Conservation (phyloP, 208 protist genomes). For the Crithidia expoeki region DNA sequence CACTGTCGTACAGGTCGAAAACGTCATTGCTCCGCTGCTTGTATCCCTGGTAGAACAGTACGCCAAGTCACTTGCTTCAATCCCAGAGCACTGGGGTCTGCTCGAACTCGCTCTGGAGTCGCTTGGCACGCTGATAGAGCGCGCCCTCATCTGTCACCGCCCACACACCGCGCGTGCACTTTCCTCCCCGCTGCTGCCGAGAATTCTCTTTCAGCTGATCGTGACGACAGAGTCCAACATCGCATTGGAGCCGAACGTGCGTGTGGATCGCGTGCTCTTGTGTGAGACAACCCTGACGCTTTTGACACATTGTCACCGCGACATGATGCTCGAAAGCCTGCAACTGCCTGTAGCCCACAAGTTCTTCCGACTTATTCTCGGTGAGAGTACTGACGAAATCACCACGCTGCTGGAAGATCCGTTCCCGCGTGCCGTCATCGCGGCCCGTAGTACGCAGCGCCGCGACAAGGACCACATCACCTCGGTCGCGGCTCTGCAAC, state of each 20-base stretch:
- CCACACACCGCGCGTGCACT: slow-evolving; percentile 59
- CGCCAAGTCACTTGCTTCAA: slow-evolving; percentile 38
- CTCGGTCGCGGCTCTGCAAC: slow-evolving; percentile 76
- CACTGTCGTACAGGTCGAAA: slow-evolving; percentile 68
- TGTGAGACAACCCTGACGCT: slow-evolving; percentile 72
- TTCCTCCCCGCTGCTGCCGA: slow-evolving; percentile 54
- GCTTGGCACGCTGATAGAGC: slow-evolving; percentile 74
- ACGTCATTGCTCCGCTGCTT: slow-evolving; percentile 74
- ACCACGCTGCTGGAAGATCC: slow-evolving; percentile 77
- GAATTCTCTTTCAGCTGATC: slow-evolving; percentile 66
- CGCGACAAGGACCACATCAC: slow-evolving; percentile 87
- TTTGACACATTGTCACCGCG: slow-evolving; percentile 53
- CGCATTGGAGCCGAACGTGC: slow-evolving; percentile 58
- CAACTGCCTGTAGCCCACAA: slow-evolving; percentile 50
- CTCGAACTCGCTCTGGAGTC: slow-evolving; percentile 79
- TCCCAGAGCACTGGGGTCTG: slow-evolving; percentile 75
- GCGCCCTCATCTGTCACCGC: slow-evolving; percentile 75
- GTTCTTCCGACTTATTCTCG: slow-evolving; percentile 77
- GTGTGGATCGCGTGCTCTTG: slow-evolving; percentile 69
- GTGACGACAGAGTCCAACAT: slow-evolving; percentile 65
- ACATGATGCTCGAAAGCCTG: slow-evolving; percentile 57
- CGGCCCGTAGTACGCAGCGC: slow-evolving; percentile 55
- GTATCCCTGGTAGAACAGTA: slow-evolving; percentile 67
- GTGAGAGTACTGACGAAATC: slow-evolving; percentile 52
- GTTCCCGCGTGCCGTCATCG: slow-evolving; percentile 59